These are phyloP conservation scores for Kalaharituber pfeilii DNA, from an alignment of 2,329 filamentous ascomycete genomes.

Conservation along the genomic window DNA sequence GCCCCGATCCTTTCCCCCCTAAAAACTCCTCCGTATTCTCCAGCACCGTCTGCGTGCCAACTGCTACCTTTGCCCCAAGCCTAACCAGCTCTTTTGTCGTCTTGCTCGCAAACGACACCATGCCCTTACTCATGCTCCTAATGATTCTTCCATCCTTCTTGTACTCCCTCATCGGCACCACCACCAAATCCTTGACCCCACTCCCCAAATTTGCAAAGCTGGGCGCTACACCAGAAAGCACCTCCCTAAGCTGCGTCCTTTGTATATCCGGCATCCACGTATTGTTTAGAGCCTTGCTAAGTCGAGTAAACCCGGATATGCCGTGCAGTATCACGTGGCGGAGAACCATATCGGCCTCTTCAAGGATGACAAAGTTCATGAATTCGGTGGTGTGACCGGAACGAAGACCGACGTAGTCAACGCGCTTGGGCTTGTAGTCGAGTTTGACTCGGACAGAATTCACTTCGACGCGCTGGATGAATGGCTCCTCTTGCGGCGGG, in stretches of 20 bases:
- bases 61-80: slow-evolving; percentile 79
- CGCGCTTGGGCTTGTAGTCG: slow-evolving; percentile 96
- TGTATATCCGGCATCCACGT: slow-evolving; percentile 94
- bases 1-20: background rate
- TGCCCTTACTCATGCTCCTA: slow-evolving; percentile 80
- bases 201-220: slow-evolving; percentile 81
- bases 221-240: slow-evolving; percentile 74
- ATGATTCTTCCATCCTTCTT: slow-evolving; percentile 84
- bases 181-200: slow-evolving; percentile 69
- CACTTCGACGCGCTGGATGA: slow-evolving; percentile 78
- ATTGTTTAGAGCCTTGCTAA: slow-evolving; percentile 80
- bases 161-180: slow-evolving; percentile 83
- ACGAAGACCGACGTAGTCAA: slow-evolving; percentile 81
- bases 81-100: slow-evolving; percentile 91
- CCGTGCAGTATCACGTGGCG: slow-evolving; percentile 87
- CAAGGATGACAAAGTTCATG: slow-evolving; percentile 94
- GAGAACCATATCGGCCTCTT: slow-evolving; percentile 70
- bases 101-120: slow-evolving; percentile 73
- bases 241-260: slow-evolving; percentile 68
- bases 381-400: slow-evolving; percentile 93
- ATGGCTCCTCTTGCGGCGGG: slow-evolving; percentile 54
- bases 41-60: slow-evolving; percentile 85
- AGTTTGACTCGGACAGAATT: slow-evolving; percentile 67
- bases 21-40: slow-evolving; percentile 43
- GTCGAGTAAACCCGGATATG: slow-evolving; percentile 70